A percentile compares a stretch with the other conserved stretches of the same genome.
Conservation (phyloP, 179 eudicot species). For the Actinidia polygama region DNA sequence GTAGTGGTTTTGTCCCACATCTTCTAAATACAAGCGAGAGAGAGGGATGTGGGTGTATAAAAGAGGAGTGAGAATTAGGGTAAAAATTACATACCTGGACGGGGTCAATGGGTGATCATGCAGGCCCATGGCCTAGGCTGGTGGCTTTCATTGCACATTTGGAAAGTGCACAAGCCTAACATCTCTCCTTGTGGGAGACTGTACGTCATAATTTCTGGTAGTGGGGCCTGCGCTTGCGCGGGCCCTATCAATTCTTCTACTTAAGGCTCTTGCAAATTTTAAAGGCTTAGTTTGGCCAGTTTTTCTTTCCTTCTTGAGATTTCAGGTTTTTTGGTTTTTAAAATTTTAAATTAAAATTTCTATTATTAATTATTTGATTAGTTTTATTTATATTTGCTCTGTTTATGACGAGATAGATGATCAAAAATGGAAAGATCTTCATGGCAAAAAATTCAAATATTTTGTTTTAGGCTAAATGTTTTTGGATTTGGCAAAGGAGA, state of each 20-base stretch:
- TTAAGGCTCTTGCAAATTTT: too few species aligned
- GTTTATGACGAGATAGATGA: too few species aligned
- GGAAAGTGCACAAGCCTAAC: conserved; percentile 12
- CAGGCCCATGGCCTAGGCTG: conserved; percentile 21
- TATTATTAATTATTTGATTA: too few species aligned
- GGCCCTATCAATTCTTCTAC: conserved; percentile 9
- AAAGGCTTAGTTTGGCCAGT: too few species aligned
- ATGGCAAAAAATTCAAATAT: too few species aligned
- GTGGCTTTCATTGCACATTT: conserved; percentile 20
- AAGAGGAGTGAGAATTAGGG: fast-evolving
- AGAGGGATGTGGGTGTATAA: background rate
- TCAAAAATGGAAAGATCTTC: too few species aligned
- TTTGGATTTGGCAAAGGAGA: too few species aligned
- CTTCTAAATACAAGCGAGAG: background rate
- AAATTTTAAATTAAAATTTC: too few species aligned
- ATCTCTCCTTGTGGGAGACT: conserved; percentile 18
- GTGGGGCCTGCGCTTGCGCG: conserved; percentile 23
- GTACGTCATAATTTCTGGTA: conserved; percentile 22
- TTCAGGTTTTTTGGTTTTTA: too few species aligned
- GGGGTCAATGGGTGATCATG: conserved; percentile 24
- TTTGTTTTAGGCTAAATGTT: too few species aligned
- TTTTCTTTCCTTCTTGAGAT: too few species aligned
- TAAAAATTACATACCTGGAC: conserved; percentile 11
- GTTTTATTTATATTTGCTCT: too few species aligned
- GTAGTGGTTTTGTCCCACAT: background rate